Evolutionary conservation across 352 stramenopile genomes (phyloP).

Genomic region (Phytopythium oedochilum): DNA sequence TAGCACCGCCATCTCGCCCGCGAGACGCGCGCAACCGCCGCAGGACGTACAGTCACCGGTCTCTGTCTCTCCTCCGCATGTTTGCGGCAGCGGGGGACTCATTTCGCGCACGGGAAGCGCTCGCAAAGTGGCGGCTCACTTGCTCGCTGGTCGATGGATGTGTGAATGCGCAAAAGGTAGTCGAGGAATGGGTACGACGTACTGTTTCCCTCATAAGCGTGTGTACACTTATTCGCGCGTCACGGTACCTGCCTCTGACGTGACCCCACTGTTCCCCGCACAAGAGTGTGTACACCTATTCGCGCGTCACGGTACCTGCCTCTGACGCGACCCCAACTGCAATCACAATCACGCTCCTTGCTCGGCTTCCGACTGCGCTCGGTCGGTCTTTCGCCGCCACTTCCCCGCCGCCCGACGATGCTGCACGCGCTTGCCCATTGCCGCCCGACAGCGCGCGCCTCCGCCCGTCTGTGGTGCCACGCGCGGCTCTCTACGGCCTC

Average conservation of each 20-base stretch:
- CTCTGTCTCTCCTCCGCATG: neutral
- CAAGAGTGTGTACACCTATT: neutral
- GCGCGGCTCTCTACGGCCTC: neutral
- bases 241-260: neutral
- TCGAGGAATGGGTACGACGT: neutral
- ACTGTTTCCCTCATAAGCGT: neutral
- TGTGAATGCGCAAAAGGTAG: neutral
- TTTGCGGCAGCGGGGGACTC: neutral
- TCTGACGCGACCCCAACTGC: conserved; percentile 3
- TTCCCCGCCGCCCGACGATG: neutral
- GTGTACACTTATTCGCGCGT: neutral
- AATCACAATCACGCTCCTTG: conserved; percentile 6
- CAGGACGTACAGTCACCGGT: neutral
- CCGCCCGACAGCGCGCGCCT: neutral
- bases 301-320: neutral
- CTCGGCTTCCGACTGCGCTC: no score
- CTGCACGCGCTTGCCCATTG: neutral
- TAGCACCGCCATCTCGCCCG: neutral
- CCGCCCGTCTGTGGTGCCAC: neutral
- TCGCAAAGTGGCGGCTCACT: neutral
- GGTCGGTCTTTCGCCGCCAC: no score
- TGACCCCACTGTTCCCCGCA: neutral
- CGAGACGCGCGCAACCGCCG: neutral
- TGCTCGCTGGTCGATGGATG: neutral
- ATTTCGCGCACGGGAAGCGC: neutral